Conservation (phyloP, 2,329 filamentous ascomycete species). For the Aureobasidium melanogenum region DNA sequence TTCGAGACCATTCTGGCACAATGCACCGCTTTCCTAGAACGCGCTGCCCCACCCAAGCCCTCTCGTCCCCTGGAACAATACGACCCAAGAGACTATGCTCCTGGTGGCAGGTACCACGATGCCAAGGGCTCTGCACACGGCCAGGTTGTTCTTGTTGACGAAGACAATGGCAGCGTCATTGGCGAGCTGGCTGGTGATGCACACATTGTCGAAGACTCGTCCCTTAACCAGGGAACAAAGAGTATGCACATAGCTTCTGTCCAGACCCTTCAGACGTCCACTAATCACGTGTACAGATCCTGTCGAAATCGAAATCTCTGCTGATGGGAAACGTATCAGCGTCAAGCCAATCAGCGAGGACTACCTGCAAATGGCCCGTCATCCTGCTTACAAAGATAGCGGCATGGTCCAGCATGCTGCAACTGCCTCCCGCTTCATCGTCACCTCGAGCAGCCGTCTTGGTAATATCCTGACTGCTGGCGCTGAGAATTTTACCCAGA, state of each 20-base stretch:
- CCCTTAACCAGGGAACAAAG: slow-evolving; percentile 80
- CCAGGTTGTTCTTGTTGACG: slow-evolving; percentile 85
- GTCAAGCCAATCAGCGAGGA: slow-evolving; percentile 60
- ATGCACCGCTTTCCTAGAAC: slow-evolving; percentile 90
- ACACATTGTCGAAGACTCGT: slow-evolving; percentile 66
- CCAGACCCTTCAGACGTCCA: neutral
- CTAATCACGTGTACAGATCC: slow-evolving; percentile 47
- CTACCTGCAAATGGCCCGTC: slow-evolving; percentile 67
- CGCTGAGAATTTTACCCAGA: slow-evolving; percentile 72
- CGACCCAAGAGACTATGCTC: slow-evolving; percentile 71
- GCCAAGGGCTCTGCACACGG: slow-evolving; percentile 49
- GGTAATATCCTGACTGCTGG: slow-evolving; percentile 68
- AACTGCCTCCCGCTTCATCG: slow-evolving; percentile 81
- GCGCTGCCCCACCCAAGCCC: slow-evolving; percentile 54
- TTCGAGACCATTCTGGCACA: slow-evolving; percentile 98
- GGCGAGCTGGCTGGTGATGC: slow-evolving; percentile 82
- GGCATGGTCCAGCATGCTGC: slow-evolving; percentile 79
- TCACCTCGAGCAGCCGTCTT: slow-evolving; percentile 74
- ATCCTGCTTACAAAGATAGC: slow-evolving; percentile 87
- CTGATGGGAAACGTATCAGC: slow-evolving; percentile 58
- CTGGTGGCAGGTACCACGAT: slow-evolving; percentile 50
- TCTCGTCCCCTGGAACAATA: slow-evolving; percentile 42
- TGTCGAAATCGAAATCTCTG: slow-evolving; percentile 67
- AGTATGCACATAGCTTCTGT: slow-evolving; percentile 50
- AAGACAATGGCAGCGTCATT: slow-evolving; percentile 91